Base-by-base conservation (phyloP, 2,329 filamentous ascomycete genomes). In the Epichloe baconii region DNA sequence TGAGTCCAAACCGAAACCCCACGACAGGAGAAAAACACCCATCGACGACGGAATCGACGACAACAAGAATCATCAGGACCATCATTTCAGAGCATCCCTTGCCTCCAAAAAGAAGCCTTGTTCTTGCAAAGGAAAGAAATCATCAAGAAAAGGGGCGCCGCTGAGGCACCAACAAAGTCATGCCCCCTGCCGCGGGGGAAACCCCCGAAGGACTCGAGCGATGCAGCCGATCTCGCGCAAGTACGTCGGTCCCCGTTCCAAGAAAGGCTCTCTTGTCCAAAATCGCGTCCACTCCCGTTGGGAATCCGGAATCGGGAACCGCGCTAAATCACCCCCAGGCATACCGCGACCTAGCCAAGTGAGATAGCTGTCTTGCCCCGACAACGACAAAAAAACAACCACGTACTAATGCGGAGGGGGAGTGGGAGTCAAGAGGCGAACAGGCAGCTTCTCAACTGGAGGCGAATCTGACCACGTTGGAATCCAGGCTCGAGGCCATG, bases 401-500 rank as follows among this genome's bases (percentile, higher is more conserved):
- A 4, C 26, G 26, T 31, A 1, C 26, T 31, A 4, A 31, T 10
- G 26, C 1, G 17, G n/a, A 17, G n/a, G n/a, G n/a, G n/a, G n/a
- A 10, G 17, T 1, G 19, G 19, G 19, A 21, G 19, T 21, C 19
- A 53, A 78, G 75, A 58, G 78, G 77, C 57, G 78, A 81, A 54
- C 72, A 77, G 57, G 67, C 77, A 4, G 77, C 77, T 42, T 61
- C 71, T 11, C 69, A 69, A 34, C 70, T 81, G 17, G 78, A 81
- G 59, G 66, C 71, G 2, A 75, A 74, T 56, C 68, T 81, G 47
- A 67, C 69, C 8, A 72, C 59, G 36, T 68, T 81, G 19, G 77
- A 80, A 62, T 68, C 65, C 58, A 78, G 73, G 60, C 69, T 81
- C n/a, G 76, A 80, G 54, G 70, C 69, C 53, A 66, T 81, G 21